Percentiles rank a stretch among this genome's conserved stretches.
Evolutionary conservation across 345 rosid species (phyloP).

Genomic region (Raphanus raphanistrum): DNA sequence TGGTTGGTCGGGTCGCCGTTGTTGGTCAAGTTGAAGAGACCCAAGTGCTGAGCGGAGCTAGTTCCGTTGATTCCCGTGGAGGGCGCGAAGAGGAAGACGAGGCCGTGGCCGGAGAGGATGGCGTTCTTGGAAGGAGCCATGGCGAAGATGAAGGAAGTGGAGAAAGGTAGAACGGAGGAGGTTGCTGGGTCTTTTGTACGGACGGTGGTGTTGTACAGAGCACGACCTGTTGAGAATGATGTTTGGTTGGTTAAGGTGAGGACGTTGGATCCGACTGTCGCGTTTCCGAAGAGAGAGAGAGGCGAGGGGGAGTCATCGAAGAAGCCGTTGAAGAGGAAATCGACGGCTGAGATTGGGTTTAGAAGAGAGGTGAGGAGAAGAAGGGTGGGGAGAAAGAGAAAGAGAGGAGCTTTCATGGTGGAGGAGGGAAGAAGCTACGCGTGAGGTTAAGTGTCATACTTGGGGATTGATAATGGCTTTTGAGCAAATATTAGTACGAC

Average conservation of each 20-base stretch:
- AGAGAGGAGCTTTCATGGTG: constrained; percentile 34
- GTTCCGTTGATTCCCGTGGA: constrained; percentile 41
- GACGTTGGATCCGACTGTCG: constrained; percentile 43
- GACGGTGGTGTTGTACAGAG: constrained; percentile 40
- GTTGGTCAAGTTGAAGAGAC: constrained; percentile 49
- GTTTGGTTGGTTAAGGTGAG: constrained; percentile 49
- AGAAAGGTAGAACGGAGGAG: constrained; percentile 48
- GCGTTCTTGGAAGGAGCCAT: constrained; percentile 43
- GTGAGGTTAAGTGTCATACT: constrained; percentile 12
- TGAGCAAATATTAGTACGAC: not conserved
- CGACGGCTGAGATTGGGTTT: constrained; percentile 43
- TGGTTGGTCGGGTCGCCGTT: constrained; percentile 42
- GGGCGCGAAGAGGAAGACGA: constrained; percentile 52
- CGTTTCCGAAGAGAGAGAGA: constrained; percentile 41
- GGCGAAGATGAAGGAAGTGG: constrained; percentile 58
- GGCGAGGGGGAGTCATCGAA: constrained; percentile 44
- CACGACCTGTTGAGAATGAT: constrained; percentile 47
- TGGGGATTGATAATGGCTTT: constrained; percentile 1
- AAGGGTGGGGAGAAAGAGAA: constrained; percentile 22
- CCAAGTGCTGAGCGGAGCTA: constrained; percentile 49
- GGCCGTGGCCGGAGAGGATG: constrained; percentile 52
- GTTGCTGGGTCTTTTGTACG: constrained; percentile 38
- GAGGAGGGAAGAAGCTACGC: constrained; percentile 8
- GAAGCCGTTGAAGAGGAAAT: constrained; percentile 76
- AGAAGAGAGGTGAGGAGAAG: constrained; percentile 16